Evolutionary conservation across 495 filamentous ascomycete species (phyloP), one percentile per base, ranked within the genome.

Genomic region (Aspergillus heteromorphus): DNA sequence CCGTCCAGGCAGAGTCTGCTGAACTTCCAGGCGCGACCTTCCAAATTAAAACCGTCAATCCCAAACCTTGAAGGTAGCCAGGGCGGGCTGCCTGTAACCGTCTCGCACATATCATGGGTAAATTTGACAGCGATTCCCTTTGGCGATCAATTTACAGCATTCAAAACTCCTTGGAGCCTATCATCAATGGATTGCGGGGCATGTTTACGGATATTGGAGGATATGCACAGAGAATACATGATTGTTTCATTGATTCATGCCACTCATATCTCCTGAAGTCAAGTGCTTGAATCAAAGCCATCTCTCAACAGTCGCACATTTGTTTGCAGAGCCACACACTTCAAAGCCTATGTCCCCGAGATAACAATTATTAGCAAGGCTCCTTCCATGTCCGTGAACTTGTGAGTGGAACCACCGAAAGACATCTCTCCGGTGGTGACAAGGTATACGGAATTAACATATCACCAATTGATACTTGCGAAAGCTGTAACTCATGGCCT

Each of bases 21-120:
- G 92, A 92, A 70, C 74, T 97, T 30, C 95, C 93, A 7, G 81
- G 80, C 4, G 93, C 92, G 43, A 91, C 88, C 1, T 98, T 98
- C 72, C 95, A 98, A 73, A 96, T 98, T 72, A 95, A 96, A 77
- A 95, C 88, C 9, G 71, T 85, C 19, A 74, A 80, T 43, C 68
- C 78, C 45, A 87, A 84, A 65, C 64, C 82, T 50, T 76, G 53
- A 53, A n/a, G 23, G 7, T 27, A 27, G 23, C 7, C 23, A 7
- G 23, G 23, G 45, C 3, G 14, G 7, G 31, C 16, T 13, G 43
- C 45, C 34, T 20, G n/a, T 14, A 29, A 1, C n/a, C 6, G 13
- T 14, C n/a, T 38, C 11, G 13, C 10, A 38, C 4, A 38, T 5
- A 1, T n/a, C 13, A 38, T 4, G 13, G 34, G 13, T 38, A n/a